Base-by-base conservation (phyloP, 164 flowering plant species). In the Berberis vulgaris region DNA sequence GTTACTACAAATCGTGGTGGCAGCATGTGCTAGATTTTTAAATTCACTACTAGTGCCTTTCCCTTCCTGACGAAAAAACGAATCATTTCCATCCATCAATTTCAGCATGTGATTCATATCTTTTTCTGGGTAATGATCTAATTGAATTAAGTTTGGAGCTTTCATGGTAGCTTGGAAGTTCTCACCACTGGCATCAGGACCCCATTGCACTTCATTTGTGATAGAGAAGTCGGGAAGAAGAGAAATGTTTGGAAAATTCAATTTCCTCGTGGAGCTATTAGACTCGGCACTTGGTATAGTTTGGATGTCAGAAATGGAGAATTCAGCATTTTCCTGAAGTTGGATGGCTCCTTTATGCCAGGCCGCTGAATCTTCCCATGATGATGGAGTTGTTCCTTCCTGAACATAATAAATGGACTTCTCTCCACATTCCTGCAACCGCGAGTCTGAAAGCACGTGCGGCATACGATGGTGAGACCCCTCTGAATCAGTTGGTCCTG, bases 391-490 rank as follows among this genome's bases (percentile, higher is more conserved):
- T 2, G 38, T 10, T 57, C 60, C 71, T 63, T 76, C 84, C 50
- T 64, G 76, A 13, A 69, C 67, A 54, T 65, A 43, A 54, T 63
- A 66, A 47, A 44, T 44, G 9, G 69, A 55, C 45, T 46, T 69
- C 6, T 57, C 64, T 42, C 60, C 67, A 44, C 64, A 69, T 42
- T 74, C 77, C 56, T 68, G 77, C 65, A 74, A 78, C 62, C 63
- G 69, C n/a, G 97, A 79, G 67, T 84, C 96, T 44, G 94, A 82
- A 68, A 73, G 70, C 49, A 79, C 83, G 68, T 84, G 89, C 38
- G 74, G 61, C 66, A 86, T 74, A 45, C 78, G 80, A 66, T 59
- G 75, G 50, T 70, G 68, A 61, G 67, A 65, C 55, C 50, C 69
- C 47, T 49, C 57, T 45, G 70, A 76, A 58, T 76, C 81, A 64